Base-by-base conservation (phyloP, 768 basidiomycete genomes). In the Tricholomella constricta region DNA sequence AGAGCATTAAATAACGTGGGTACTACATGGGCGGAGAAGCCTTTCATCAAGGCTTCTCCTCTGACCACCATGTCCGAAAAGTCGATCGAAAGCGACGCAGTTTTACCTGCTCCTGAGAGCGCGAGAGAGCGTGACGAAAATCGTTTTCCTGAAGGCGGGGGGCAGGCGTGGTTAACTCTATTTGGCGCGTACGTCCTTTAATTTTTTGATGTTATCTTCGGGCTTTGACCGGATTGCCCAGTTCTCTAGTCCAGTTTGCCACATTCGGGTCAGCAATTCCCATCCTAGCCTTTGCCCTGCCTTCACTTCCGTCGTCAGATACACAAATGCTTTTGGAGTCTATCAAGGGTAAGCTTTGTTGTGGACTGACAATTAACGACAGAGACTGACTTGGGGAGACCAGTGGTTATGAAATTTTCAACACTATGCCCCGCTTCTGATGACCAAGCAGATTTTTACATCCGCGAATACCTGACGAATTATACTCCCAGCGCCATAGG, bases 261-360 rank as follows among this genome's bases (percentile, higher is more conserved):
- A 61, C 60, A 2, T 64, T 64, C 48, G 62, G 57, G 55, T 64
- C 25, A 26, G 55, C 37, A 25, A 29, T 22, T 23, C 32, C 32
- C 11, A 31, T 23, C 20, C 17, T 20, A 27, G 10, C 20, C 38
- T 17, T 27, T 34, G 29, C 15, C 4, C 22, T 11, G 11, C 15
- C 37, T 36, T 34, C 35, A 22, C n/a, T 17, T 27, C 31, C 26
- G 15, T 23, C 37, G 35, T 15, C 48, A 60, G 61, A 14, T 60
- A 63, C 38, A 55, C 48, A 12, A 58, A 56, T 52, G 50, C 57
- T 2, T 59, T 59, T 34, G 57, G 62, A 26, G 58, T 60, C 19
- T 64, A 59, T 51, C 60, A 64, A 58, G 60, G 60, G 60, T 58
- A 37, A n/a, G 41, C n/a, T n/a, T n/a, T n/a, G n/a, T n/a, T n/a